Base-by-base conservation (phyloP, 768 basidiomycete species). In the Lentinula edodes region DNA sequence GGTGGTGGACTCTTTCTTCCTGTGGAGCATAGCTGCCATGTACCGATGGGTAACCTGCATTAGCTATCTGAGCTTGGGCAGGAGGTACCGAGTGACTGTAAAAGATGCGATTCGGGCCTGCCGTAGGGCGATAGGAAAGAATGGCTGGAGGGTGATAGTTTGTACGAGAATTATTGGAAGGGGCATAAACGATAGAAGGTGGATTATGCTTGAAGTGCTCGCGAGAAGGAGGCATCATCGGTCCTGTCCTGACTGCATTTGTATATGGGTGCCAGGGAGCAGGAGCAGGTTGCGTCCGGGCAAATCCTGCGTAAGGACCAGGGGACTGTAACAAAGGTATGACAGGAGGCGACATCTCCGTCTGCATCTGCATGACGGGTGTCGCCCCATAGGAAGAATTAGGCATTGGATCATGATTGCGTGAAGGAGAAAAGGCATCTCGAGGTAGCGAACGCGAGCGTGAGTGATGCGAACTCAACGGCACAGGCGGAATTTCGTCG, bases 181-280 rank as follows among this genome's bases (percentile, higher is more conserved):
- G 82, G 18, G 86, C 84, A 69, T 87, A 87, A 59, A 85, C 77
- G 64, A 87, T 86, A 61, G 83, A 80, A 34, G 85, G 83, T 2
- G 80, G 79, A 34, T 80, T 74, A 60, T 77, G 80, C 61, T 64
- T 45, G 64, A 67, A 64, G 71, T 60, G 64, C 67, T 62, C 67
- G 68, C 62, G 51, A 68, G 18, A 51, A 65, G 77, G 55, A 71
- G 61, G 72, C 72, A 78, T 65, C 75, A 78, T 65, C 71, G 76
- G 61, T 65, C 68, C 64, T 67, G 35, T 13, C 15, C 59, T 60
- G 35, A 52, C 20, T 69, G 41, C 66, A 18, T 36, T 56, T 43
- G 36, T n/a, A 66, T 69, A 65, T 66, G 71, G 60, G 64, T 77
- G 66, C 67, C 74, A 68, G 6, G 74, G 68, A 16, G 70, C 62